These are phyloP conservation scores for Chrysopogon serrulatus DNA, from an alignment of 176 grass and related monocot species.

Conservation along the genomic window DNA sequence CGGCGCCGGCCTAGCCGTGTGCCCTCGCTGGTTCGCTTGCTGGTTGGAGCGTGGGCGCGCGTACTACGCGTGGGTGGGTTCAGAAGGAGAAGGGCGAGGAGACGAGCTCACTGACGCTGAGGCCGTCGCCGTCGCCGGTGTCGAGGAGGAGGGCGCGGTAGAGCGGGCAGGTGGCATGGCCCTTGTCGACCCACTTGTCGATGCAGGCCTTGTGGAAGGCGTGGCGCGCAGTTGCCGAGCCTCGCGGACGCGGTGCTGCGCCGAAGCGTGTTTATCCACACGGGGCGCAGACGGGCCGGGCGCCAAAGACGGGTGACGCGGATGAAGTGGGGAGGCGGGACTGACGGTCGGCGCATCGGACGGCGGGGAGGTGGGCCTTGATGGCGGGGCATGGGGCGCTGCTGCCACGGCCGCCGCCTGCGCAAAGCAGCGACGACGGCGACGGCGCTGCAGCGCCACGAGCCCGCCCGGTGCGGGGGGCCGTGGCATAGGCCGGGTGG, in stretches of 20 bases:
- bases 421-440: neutral
- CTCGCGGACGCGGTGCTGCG: constrained; percentile 55
- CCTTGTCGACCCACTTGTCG: too few species aligned
- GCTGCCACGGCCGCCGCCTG: neutral
- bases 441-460: neutral
- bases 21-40: neutral
- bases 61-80: neutral
- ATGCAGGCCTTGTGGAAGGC: constrained; percentile 85
- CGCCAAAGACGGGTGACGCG: constrained; percentile 3
- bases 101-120: neutral
- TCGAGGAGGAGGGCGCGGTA: constrained; percentile 48
- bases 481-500: constrained; percentile 23
- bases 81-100: constrained; percentile 7
- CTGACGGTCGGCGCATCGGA: too few species aligned
- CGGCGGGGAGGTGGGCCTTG: too few species aligned
- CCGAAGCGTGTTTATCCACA: constrained; percentile 60
- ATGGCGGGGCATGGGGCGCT: too few species aligned
- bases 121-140: neutral
- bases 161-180: constrained; percentile 63
- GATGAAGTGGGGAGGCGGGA: constrained; percentile 32
- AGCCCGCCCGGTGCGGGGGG: constrained; percentile 8
- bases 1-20: too few species aligned
- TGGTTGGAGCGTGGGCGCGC: neutral
- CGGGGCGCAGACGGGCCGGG: constrained; percentile 38
- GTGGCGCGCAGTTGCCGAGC: constrained; percentile 63